Percentiles rank a stretch among this genome's conserved stretches.
Evolutionary conservation across 768 basidiomycete species (phyloP).

Genomic region (Suillus hirtellus): DNA sequence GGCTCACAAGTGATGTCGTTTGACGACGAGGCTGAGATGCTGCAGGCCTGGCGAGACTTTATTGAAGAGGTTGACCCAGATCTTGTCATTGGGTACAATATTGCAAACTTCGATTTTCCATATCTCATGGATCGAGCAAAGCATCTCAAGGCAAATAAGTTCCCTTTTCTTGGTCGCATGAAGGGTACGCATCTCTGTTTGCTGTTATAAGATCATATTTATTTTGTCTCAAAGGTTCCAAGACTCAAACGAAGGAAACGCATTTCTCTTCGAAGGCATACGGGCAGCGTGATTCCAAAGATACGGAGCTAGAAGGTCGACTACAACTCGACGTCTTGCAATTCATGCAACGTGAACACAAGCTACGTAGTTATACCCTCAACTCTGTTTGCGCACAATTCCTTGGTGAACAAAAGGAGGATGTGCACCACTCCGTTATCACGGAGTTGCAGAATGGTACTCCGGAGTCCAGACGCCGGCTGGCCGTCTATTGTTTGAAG

Average conservation of each 20-base stretch:
- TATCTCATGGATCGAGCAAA: slow-evolving; percentile 93
- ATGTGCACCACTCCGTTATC: slow-evolving; percentile 98
- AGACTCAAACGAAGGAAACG: slow-evolving; percentile 84
- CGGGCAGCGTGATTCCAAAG: slow-evolving; percentile 95
- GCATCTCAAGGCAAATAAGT: slow-evolving; percentile 67
- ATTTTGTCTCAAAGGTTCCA: slow-evolving; percentile 50
- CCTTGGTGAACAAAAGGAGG: slow-evolving; percentile 98
- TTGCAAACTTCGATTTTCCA: slow-evolving; percentile 91
- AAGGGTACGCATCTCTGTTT: slow-evolving; percentile 47
- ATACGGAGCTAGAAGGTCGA: slow-evolving; percentile 86
- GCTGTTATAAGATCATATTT: slow-evolving; percentile 3
- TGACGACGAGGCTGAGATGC: slow-evolving; percentile 69
- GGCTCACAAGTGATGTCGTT: slow-evolving; percentile 95
- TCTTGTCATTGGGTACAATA: slow-evolving; percentile 96
- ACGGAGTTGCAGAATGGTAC: slow-evolving; percentile 98
- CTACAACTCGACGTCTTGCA: slow-evolving; percentile 95
- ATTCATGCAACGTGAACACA: slow-evolving; percentile 98
- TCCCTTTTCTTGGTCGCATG: slow-evolving; percentile 75
- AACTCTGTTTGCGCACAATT: slow-evolving; percentile 99
- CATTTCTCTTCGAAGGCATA: slow-evolving; percentile 99
- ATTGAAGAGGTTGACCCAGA: slow-evolving; percentile 91
- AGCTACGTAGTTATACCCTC: slow-evolving; percentile 93
- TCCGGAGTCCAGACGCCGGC: slow-evolving; percentile 84
- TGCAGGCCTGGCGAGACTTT: slow-evolving; percentile 88
- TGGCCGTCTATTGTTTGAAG: slow-evolving; percentile 98